Evolutionary conservation across 495 filamentous ascomycete genomes (phyloP), one percentile per base, ranked within the genome.

Genomic region (Aspergillus sclerotioniger): DNA sequence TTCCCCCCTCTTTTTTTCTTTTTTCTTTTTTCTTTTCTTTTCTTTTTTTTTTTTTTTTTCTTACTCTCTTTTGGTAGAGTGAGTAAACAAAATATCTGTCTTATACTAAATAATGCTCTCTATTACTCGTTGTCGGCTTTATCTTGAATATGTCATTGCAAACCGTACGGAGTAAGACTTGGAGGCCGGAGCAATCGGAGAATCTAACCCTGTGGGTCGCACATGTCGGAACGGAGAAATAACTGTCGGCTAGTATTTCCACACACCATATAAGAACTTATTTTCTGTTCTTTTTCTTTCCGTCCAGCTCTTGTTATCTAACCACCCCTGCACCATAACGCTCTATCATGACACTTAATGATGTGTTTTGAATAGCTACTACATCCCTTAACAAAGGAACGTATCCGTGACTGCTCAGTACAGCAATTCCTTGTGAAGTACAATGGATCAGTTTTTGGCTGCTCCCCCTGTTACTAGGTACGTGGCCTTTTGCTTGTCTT

Each of bases 401-500:
- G 50, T 51, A 53, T 55, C 48, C 46, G 54, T 49, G 49, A 20
- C 50, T 52, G 21, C 37, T 55, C 29, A 51, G 61, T 41, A 32
- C 0, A 4, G 15, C 48, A 61, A 55, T 64, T 57, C 62, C 61
- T 17, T 25, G 25, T 25, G 53, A 59, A 25, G 50, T 55, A 52
- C 60, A 51, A 77, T 87, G 82, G 87, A 90, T 69, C 77, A 77
- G 53, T 91, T 88, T 66, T 89, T 87, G 87, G 72, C 77, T 52
- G 79, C 84, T 58, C 89, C 88, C 70, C 86, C 87, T 48, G 80
- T 92, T 54, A 73, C 87, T 44, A 83, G 88, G 88, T 91, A 81
- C 21, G 45, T 61, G 20, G 3, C 9, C 16, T 37, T 39, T n/a
- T 10, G 28, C 21, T 7, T 16, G 8, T 43, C 3, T 46, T 48